A percentile compares a stretch with the other conserved stretches of the same genome.
phyloP scores from a whole-genome alignment of 2,329 filamentous ascomycete genomes.

The Fusarium nygamai region DNA sequence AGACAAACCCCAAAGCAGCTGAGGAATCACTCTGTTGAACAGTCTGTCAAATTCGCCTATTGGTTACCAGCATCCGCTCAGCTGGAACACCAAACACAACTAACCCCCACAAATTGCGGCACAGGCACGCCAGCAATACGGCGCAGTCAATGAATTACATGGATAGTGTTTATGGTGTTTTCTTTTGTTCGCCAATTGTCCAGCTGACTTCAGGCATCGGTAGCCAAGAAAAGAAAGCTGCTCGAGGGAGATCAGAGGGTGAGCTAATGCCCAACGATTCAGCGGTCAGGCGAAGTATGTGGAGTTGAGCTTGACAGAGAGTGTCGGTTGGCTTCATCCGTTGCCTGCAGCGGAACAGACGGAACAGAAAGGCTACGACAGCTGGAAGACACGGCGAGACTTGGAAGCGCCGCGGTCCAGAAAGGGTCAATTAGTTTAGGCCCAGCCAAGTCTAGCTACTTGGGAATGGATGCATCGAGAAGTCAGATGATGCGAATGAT shows the following conservation, averaged over 20 bases:
- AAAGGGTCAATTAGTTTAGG: background rate
- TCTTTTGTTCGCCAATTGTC: constrained; percentile 20
- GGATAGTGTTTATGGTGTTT: constrained; percentile 14
- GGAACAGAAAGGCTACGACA: constrained; percentile 1
- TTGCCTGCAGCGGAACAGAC: constrained; percentile 12
- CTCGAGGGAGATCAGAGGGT: background rate
- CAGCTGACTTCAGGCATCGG: constrained; percentile 1
- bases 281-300: constrained; percentile 8
- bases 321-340: constrained; percentile 12
- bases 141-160: constrained; percentile 17
- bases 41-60: constrained; percentile 22
- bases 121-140: constrained; percentile 6
- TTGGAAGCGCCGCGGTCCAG: background rate
- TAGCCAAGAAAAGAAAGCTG: background rate
- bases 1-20: background rate
- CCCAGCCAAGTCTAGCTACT: background rate
- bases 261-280: constrained; percentile 23
- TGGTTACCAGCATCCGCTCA: constrained; percentile 38
- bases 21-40: constrained; percentile 6
- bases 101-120: constrained; percentile 24
- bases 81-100: constrained; percentile 31
- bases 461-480: background rate
- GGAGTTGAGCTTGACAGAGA: constrained; percentile 18
- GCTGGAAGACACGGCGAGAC: background rate
- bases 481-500: constrained; percentile 8